phyloP scores from a whole-genome alignment of 352 stramenopile species.

The Phytophthora citricola region DNA sequence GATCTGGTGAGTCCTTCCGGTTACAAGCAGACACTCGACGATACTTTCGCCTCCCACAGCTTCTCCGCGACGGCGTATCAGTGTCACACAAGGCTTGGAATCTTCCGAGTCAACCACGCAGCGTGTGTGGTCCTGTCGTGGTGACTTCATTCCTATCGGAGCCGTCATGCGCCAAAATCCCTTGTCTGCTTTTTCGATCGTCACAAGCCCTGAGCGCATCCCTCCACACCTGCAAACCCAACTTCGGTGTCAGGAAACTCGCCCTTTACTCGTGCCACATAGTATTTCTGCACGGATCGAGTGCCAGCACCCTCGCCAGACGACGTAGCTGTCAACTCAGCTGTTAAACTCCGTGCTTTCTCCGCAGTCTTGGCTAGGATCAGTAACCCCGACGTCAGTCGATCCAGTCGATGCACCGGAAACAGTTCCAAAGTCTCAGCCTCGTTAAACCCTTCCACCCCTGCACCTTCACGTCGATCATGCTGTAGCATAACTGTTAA shows the following conservation, averaged over 20 bases:
- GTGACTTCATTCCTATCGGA: constrained; percentile 41
- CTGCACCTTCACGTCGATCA: constrained; percentile 17
- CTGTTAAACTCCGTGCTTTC: constrained; percentile 50
- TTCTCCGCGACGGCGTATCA: constrained; percentile 40
- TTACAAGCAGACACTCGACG: constrained; percentile 90
- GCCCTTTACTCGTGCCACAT: constrained; percentile 56
- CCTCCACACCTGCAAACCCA: constrained; percentile 17
- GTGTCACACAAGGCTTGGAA: constrained; percentile 49
- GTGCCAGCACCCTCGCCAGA: constrained; percentile 15
- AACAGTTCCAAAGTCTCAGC: constrained; percentile 49
- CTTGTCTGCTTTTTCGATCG: constrained; percentile 10
- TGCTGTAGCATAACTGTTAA: constrained; percentile 64
- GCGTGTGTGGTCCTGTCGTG: constrained; percentile 30
- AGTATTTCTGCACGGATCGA: constrained; percentile 57
- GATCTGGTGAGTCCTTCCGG: constrained; percentile 96
- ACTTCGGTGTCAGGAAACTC: constrained; percentile 41
- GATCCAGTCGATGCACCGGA: constrained; percentile 94
- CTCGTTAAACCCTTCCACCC: constrained; percentile 10
- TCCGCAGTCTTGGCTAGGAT: constrained; percentile 57
- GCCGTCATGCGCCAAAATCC: constrained; percentile 51
- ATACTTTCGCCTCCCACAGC: constrained; percentile 59
- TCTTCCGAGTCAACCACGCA: constrained; percentile 32
- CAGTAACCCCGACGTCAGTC: constrained; percentile 88
- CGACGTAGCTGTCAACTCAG: constrained; percentile 43
- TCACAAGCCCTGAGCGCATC: constrained; percentile 23